Evolutionary conservation across 495 filamentous ascomycete genomes (phyloP), one percentile per base, ranked within the genome.

Genomic region (Annulohypoxylon nitens): DNA sequence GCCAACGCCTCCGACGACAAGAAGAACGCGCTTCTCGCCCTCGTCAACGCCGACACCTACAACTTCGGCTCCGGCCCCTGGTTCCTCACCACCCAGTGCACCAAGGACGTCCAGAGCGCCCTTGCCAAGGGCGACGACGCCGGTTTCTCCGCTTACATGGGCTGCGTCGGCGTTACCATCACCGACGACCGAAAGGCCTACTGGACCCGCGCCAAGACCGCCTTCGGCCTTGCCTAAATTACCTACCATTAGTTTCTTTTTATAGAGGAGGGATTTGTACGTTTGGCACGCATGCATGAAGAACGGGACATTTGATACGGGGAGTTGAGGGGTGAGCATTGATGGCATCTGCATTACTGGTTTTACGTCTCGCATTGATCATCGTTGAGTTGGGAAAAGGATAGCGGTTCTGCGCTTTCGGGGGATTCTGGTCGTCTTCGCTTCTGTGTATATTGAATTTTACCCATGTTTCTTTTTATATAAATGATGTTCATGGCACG

Each of bases 51-150:
- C 0, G 86, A 93, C 71, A 77, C 86, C 20, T 89, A 87, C 73
- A 90, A 92, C 78, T 97, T 94, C 79, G 92, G 86, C 2, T 88
- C 85, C 33, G 94, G 87, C 20, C 87, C 89, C 3, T 97, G 93
- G 94, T 96, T 91, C 75, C 69, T 93, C 45, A 88, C 78, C 4
- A 91, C 84, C 1, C 85, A 93, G 78, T 97, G 93, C 80, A 59
- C 67, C 0, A 16, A 64, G 4, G 78, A 74, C 6, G 83, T 90
- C 41, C 76, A 84, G 48, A 16, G 54, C 3, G 80, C 75, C 18
- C 82, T 95, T 73, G 80, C 83, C 70, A 61, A 67, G 10, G 88
- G 85, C 1, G 81, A 76, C 20, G 82, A 90, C 76, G 82, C 67
- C 0, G 92, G 89, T 0, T 95, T 87, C 82, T 33, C 75, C 37